These are phyloP conservation scores for Globisporangium spinosum DNA, from an alignment of 352 stramenopile species.

Conservation along the genomic window DNA sequence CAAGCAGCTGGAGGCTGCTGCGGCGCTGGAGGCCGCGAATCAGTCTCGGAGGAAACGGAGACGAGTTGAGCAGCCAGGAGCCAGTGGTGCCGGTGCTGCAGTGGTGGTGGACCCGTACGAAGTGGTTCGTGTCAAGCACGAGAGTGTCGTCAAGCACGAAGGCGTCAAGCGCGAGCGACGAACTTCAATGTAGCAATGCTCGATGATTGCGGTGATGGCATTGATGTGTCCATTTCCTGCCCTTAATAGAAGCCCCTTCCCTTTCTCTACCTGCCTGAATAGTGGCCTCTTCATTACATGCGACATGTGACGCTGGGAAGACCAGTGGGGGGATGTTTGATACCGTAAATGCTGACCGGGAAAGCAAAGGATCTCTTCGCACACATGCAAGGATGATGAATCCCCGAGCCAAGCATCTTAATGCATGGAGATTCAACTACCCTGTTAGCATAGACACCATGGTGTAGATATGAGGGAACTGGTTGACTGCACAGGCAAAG, in stretches of 20 bases:
- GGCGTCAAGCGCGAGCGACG: neutral
- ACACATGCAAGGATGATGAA: neutral
- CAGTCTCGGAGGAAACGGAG: slow-evolving; percentile 33
- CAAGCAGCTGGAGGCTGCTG: slow-evolving; percentile 29
- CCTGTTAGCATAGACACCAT: neutral
- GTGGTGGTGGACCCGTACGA: neutral
- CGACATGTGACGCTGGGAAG: neutral
- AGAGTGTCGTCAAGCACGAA: neutral
- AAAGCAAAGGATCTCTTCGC: neutral
- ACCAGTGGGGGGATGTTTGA: neutral
- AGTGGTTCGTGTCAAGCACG: slow-evolving; percentile 14
- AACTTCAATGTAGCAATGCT: neutral
- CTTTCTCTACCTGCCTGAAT: neutral
- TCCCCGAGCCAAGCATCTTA: neutral
- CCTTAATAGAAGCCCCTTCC: neutral
- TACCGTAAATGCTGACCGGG: neutral
- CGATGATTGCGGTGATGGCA: neutral
- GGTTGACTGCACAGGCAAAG: neutral
- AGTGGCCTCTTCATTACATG: neutral
- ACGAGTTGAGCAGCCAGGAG: slow-evolving; percentile 12
- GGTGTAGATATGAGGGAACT: neutral
- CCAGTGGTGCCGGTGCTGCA: neutral
- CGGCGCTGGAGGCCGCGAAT: slow-evolving; percentile 12
- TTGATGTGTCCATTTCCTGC: neutral
- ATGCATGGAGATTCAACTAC: neutral